These are phyloP conservation scores for Streptanthus diversifolius DNA, from an alignment of 345 rosid genomes.

Conservation along the genomic window DNA sequence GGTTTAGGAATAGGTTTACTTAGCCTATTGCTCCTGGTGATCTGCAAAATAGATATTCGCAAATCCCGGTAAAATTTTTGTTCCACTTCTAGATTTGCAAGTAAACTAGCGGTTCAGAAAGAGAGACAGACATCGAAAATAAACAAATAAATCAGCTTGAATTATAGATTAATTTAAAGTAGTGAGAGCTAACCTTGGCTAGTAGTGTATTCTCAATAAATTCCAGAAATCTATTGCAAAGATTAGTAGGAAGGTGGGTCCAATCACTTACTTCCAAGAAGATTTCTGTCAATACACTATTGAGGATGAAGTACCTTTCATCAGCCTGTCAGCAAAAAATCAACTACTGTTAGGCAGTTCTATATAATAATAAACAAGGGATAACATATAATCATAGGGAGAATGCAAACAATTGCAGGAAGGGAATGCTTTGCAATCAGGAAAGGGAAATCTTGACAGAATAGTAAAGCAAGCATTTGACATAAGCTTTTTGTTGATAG, in stretches of 20 bases:
- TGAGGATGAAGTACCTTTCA: conserved; percentile 59
- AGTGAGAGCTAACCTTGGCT: conserved; percentile 51
- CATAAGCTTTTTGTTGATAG: not conserved
- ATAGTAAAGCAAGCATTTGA: not conserved
- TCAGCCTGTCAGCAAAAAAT: conserved; percentile 52
- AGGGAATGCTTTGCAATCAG: not conserved
- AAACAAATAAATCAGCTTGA: not conserved
- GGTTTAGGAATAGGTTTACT: conserved; percentile 43
- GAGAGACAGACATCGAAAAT: not conserved
- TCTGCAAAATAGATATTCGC: conserved; percentile 40
- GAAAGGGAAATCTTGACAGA: not conserved
- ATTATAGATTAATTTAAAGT: not conserved
- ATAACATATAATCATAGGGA: not conserved
- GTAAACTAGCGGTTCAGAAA: conserved; percentile 2
- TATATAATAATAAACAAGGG: not conserved
- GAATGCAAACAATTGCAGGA: not conserved
- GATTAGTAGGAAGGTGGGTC: conserved; percentile 45
- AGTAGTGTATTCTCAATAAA: conserved; percentile 63
- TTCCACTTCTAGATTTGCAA: not conserved
- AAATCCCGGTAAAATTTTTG: conserved; percentile 5
- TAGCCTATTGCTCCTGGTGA: conserved; percentile 37
- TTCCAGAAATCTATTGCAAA: conserved; percentile 52
- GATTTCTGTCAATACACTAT: conserved; percentile 56
- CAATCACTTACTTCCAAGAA: conserved; percentile 60
- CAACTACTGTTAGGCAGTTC: conserved; percentile 14